Evolutionary conservation across 2,329 filamentous ascomycete genomes (phyloP), one percentile per base, ranked within the genome.

Genomic region (Penicillium concentricum): DNA sequence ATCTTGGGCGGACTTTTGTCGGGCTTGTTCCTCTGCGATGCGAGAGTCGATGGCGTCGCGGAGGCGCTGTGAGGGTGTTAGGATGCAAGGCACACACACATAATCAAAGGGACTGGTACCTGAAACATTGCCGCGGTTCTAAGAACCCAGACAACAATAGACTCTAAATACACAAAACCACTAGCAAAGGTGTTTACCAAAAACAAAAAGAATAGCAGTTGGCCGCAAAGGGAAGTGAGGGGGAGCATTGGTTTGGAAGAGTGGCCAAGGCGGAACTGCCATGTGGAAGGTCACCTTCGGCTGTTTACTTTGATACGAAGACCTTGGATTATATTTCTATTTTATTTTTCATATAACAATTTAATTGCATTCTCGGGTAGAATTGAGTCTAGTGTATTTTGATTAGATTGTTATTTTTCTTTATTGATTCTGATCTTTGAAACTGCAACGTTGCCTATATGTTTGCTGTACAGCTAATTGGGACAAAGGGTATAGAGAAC

Each of bases 21-120:
- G 88, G 56, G 91, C 89, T 76, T 96, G 91, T 77, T 97, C 92
- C 78, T 96, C 91, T 68, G 91, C 90, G 69, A 97, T 94, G 68
- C 88, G 88, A 67, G 87, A 87, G 73, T 96, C 90, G 73, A 96
- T 91, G 58, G 89, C 89, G 68, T 88, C 90, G 78, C 91, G 90
- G 67, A 96, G 81, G 80, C 90, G 85, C 89, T 94, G 71, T 39
- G 20, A 49, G 5, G 18, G 28, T 35, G 45, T 47, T 49, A 49
- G 26, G 13, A 41, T 16, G 38, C 51, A 18, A 32, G 47, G 54
- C 35, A 20, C 42, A 58, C 46, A 53, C 55, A 50, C 12, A 62
- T 39, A 16, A 10, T 22, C 49, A 44, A 47, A 35, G 44, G 20
- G 15, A 45, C 26, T 45, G 20, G 13, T 53, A 67, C 65, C 64